Conservation (phyloP, 2,329 filamentous ascomycete species). For the Diaporthe batatas region DNA sequence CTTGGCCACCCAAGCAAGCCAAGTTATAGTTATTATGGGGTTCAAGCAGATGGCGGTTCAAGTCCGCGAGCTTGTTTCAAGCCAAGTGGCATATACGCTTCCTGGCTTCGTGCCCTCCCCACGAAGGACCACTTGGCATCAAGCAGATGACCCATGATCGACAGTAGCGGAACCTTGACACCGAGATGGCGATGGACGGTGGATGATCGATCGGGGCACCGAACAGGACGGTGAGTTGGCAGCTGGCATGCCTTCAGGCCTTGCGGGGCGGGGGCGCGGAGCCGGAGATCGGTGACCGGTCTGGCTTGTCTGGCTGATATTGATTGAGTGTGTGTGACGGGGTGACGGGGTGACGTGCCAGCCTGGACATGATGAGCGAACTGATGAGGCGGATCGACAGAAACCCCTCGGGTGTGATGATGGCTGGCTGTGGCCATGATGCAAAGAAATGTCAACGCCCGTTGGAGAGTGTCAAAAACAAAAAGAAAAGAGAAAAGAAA, state of each 20-base stretch:
- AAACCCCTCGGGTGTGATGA: not conserved
- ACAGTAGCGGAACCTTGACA: conserved; percentile 24
- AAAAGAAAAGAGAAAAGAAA: not conserved
- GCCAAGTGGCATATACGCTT: conserved; percentile 3
- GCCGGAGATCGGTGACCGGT: conserved; percentile 28
- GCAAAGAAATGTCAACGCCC: conserved; percentile 1
- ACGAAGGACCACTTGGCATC: conserved; percentile 30
- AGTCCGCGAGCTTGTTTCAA: conserved; percentile 31
- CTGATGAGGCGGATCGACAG: conserved; percentile 1
- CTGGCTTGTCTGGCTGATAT: conserved; percentile 11
- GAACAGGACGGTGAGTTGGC: conserved; percentile 27
- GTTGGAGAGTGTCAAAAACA: not conserved
- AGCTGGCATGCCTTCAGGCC: not conserved
- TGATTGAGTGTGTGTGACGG: conserved; percentile 11
- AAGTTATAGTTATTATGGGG: too few species aligned
- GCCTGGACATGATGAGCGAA: not conserved
- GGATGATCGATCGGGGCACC: conserved; percentile 14
- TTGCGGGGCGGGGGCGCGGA: conserved; percentile 7
- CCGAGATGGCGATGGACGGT: conserved; percentile 23
- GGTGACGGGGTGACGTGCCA: conserved; percentile 21
- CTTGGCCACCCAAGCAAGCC: not conserved
- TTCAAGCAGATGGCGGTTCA: conserved; percentile 11
- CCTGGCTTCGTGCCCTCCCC: not conserved
- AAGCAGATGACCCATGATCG: conserved; percentile 35
- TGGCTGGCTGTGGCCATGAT: not conserved